phyloP scores from a whole-genome alignment of 768 basidiomycete species.

The Imleria badia region DNA sequence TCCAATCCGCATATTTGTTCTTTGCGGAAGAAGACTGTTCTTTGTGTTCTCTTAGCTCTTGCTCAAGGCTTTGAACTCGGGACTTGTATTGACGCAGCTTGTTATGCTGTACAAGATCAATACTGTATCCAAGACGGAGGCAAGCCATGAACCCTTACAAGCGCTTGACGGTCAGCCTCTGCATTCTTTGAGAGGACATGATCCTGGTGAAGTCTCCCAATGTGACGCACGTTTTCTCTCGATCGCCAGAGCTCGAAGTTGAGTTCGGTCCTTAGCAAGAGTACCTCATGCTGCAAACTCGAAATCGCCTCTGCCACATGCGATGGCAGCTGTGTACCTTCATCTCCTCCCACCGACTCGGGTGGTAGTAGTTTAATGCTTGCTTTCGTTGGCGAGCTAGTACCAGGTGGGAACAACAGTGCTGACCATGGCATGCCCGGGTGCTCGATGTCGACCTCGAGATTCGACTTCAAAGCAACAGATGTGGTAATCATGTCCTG shows the following conservation, averaged over 20 bases:
- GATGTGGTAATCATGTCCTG: slow-evolving; percentile 75
- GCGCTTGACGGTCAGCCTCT: slow-evolving; percentile 77
- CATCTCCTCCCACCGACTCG: slow-evolving; percentile 13
- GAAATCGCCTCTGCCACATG: slow-evolving; percentile 67
- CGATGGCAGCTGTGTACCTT: slow-evolving; percentile 35
- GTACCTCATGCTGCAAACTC: slow-evolving; percentile 69
- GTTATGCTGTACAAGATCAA: slow-evolving; percentile 57
- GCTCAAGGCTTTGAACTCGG: slow-evolving; percentile 64
- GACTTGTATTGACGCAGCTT: slow-evolving; percentile 75
- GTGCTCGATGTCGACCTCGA: slow-evolving; percentile 59
- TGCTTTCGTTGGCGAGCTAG: slow-evolving; percentile 28
- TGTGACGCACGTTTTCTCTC: slow-evolving; percentile 77
- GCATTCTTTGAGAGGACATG: slow-evolving; percentile 70
- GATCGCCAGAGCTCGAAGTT: slow-evolving; percentile 86
- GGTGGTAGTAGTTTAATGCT: slow-evolving; percentile 14
- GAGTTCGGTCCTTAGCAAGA: slow-evolving; percentile 75
- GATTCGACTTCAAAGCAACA: slow-evolving; percentile 67
- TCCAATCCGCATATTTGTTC: slow-evolving; percentile 82
- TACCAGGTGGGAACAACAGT: slow-evolving; percentile 39
- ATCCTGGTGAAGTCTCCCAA: slow-evolving; percentile 76
- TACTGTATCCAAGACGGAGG: neutral
- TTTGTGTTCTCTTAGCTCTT: slow-evolving; percentile 70
- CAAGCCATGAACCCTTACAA: slow-evolving; percentile 49
- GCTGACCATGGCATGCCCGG: slow-evolving; percentile 53
- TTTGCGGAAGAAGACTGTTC: slow-evolving; percentile 71